Conservation (phyloP, 2,329 filamentous ascomycete species). For the Coniochaeta ligniaria region DNA sequence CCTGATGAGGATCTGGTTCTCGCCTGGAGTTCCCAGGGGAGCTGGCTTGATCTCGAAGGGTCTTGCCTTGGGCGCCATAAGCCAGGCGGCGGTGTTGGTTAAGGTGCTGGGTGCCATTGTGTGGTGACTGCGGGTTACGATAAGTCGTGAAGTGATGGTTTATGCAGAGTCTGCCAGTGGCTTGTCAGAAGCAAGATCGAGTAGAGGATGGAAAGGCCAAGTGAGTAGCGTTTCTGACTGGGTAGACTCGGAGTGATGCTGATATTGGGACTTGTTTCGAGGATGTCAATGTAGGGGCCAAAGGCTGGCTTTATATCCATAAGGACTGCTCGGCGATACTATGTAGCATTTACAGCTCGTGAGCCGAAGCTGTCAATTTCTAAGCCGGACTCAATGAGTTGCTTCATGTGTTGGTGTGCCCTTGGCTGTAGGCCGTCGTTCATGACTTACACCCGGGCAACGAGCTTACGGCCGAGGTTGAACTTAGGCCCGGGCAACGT, state of each 20-base stretch:
- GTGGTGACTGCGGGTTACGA: neutral
- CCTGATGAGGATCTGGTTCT: slow-evolving; percentile 15
- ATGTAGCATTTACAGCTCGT: neutral
- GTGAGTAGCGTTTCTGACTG: neutral
- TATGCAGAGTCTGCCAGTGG: neutral
- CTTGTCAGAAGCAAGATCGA: neutral
- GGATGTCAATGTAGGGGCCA: neutral
- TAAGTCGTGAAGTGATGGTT: neutral
- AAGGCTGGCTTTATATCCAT: neutral
- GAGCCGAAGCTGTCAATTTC: neutral
- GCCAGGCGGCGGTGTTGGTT: slow-evolving; percentile 3
- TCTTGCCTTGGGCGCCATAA: neutral
- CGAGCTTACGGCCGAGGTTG: neutral
- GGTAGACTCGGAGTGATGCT: neutral
- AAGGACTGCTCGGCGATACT: neutral
- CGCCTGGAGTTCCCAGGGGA: neutral
- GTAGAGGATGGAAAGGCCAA: neutral
- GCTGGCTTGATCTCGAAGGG: slow-evolving; percentile 2
- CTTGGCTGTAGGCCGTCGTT: neutral
- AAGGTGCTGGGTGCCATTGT: neutral
- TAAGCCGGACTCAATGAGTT: neutral
- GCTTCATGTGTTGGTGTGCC: neutral
- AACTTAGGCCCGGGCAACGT: neutral
- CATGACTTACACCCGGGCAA: neutral
- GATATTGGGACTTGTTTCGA: neutral